Evolutionary conservation across 805 yeast genomes (phyloP), one percentile per base, ranked within the genome.

Genomic region (Suhomyces pyralidae): DNA sequence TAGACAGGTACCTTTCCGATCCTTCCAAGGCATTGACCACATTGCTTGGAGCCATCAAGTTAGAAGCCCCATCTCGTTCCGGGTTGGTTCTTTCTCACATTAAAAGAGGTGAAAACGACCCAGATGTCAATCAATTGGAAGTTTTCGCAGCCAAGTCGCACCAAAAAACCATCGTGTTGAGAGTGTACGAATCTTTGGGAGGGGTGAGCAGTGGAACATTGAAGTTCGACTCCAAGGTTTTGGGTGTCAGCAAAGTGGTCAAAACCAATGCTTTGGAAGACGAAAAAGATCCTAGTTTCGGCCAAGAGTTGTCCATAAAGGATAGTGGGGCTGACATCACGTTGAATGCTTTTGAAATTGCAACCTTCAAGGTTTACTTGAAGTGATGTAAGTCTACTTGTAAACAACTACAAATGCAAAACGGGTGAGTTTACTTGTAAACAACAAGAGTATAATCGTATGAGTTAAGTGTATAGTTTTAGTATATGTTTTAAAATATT

Each of bases 171-270:
- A 71, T 90, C 25, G 76, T 92, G 24, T 73, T 88, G 28, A 81
- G 98, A 60, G 79, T 90, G 1, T 93, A 91, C 69, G 99, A 93
- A 64, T 73, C 96, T 0, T 75, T 93, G 45, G 99, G 99, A 6
- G 98, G 97, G 45, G 74, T 74, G 50, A 76, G 88, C 1, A 64
- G 61, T 3, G 92, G 88, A 1, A 64, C 59, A 4, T 65, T 91
- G 32, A 65, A 64, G 17, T 73, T 86, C 32, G 61, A 64, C 36
- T 30, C 60, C 2, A 67, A 70, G 17, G 50, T 59, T 9, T 67
- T 79, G 34, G 74, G 81, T 0, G 63, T 84, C 34, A 69, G 63
- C 19, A 67, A 71, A 50, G 84, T 86, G 6, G 73, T 65, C 63
- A 78, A 80, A 62, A 84, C 86, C 5, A 82, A 82, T 61, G 79